These are phyloP conservation scores for Pythium vanterpoolii DNA, from an alignment of 352 stramenopile genomes.

Conservation along the genomic window DNA sequence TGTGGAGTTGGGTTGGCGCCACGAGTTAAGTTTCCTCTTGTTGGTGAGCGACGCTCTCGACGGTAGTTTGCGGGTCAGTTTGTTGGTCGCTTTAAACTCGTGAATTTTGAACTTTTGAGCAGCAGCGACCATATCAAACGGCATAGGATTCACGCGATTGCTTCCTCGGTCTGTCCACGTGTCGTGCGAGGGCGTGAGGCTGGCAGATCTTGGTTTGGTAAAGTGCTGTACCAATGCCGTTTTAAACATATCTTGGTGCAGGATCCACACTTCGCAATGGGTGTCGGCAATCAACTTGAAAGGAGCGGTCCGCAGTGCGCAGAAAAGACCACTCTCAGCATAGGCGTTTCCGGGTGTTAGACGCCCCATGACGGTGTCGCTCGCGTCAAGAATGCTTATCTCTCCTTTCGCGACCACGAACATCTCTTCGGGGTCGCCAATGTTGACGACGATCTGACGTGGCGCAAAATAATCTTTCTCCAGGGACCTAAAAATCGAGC, in stretches of 20 bases:
- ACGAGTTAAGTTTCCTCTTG: not conserved
- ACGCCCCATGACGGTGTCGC: not conserved
- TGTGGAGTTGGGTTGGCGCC: conserved; percentile 18
- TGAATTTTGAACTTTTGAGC: conserved; percentile 11
- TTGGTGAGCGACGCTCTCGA: no score
- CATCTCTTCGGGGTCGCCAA: conserved; percentile 26
- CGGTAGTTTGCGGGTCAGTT: conserved; percentile 19
- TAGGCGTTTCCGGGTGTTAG: conserved; percentile 22
- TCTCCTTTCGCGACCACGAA: conserved; percentile 28
- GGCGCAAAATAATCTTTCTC: conserved; percentile 31
- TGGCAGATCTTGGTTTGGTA: conserved; percentile 48
- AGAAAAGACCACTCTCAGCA: conserved; percentile 20
- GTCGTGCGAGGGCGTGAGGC: conserved; percentile 27
- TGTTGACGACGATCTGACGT: conserved; percentile 12
- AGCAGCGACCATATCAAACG: not conserved
- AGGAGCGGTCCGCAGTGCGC: not conserved
- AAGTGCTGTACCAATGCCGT: conserved; percentile 49
- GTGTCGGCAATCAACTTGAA: conserved; percentile 20
- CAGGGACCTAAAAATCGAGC: conserved; percentile 17
- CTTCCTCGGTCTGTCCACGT: not conserved
- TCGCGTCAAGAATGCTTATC: conserved; percentile 17
- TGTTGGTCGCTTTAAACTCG: conserved; percentile 6
- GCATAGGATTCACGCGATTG: not conserved
- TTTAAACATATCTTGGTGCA: conserved; percentile 16
- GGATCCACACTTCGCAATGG: conserved; percentile 27